Conservation (phyloP, 1,284 basidiomycete genomes). For the Termitomyces sp. region DNA sequence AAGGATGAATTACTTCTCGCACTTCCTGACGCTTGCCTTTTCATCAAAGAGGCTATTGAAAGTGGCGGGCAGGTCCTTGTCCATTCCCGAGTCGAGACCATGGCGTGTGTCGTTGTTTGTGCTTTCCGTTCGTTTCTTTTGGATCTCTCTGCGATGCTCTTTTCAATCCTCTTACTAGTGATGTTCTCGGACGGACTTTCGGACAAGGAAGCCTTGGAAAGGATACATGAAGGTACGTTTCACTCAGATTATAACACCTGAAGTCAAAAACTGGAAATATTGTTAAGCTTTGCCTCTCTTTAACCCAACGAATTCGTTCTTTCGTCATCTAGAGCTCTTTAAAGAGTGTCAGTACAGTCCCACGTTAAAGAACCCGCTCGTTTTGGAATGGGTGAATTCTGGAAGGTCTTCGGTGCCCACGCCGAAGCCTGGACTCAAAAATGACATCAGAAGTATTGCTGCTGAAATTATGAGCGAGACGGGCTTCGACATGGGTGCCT, state of each 20-base stretch:
- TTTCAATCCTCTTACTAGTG: conserved; percentile 24
- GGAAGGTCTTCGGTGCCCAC: conserved; percentile 2
- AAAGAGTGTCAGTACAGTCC: conserved; percentile 40
- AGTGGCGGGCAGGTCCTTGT: conserved; percentile 52
- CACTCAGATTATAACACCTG: background rate
- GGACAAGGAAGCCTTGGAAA: conserved; percentile 30
- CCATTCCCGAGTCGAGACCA: conserved; percentile 52
- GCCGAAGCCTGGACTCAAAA: background rate
- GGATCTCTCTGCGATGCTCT: background rate
- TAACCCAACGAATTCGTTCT: conserved; percentile 45
- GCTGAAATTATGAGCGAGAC: conserved; percentile 30
- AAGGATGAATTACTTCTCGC: conserved; percentile 38
- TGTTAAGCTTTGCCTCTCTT: conserved; percentile 50
- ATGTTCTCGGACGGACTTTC: conserved; percentile 34
- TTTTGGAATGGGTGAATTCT: conserved; percentile 33
- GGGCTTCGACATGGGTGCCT: conserved; percentile 34
- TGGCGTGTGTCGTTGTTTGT: conserved; percentile 55
- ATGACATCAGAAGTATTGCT: conserved; percentile 24
- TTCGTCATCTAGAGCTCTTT: conserved; percentile 43
- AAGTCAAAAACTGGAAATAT: background rate
- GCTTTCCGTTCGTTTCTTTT: conserved; percentile 51
- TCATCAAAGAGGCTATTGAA: conserved; percentile 37
- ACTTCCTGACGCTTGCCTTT: conserved; percentile 40
- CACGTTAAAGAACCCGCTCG: conserved; percentile 33
- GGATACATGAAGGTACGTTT: conserved; percentile 40